A percentile compares a stretch with the other conserved stretches of the same genome.
These are phyloP conservation scores for Sugiyamaella boreocaroliniensis DNA, from an alignment of 805 yeast species.

Conservation along the genomic window DNA sequence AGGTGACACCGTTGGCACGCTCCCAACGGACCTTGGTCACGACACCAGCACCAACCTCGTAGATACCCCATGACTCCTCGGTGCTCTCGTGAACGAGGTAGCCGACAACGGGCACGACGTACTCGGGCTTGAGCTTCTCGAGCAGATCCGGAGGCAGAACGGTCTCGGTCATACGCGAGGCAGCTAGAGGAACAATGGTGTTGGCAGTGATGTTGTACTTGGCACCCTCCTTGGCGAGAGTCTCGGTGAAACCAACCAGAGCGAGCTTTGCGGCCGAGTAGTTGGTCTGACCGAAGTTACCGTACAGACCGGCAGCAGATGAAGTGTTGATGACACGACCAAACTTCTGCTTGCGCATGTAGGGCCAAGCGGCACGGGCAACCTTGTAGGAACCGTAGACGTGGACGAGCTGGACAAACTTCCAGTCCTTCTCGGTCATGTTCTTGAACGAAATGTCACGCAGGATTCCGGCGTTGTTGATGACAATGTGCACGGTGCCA, in stretches of 20 bases:
- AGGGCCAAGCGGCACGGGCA: constrained; percentile 88
- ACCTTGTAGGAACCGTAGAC: constrained; percentile 81
- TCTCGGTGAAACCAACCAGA: constrained; percentile 84
- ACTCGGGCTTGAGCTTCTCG: constrained; percentile 75
- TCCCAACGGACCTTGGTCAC: constrained; percentile 93
- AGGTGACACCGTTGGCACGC: constrained; percentile 77
- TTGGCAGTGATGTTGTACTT: constrained; percentile 78
- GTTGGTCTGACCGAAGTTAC: constrained; percentile 95
- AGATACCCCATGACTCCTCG: constrained; percentile 64
- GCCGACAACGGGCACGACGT: constrained; percentile 85
- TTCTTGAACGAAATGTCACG: constrained; percentile 83
- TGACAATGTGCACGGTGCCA: constrained; percentile 81
- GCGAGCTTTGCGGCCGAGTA: constrained; percentile 92
- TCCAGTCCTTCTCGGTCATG: constrained; percentile 75
- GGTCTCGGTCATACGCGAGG: constrained; percentile 92
- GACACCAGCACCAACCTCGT: constrained; percentile 92
- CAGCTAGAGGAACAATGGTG: constrained; percentile 89
- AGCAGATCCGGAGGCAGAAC: constrained; percentile 80
- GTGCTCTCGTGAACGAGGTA: constrained; percentile 64
- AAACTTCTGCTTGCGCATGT: constrained; percentile 71
- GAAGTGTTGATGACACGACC: constrained; percentile 93
- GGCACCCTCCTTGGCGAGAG: constrained; percentile 89
- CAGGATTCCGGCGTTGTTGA: constrained; percentile 93
- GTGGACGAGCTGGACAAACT: constrained; percentile 78
- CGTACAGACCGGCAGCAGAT: constrained; percentile 94